phyloP scores from a whole-genome alignment of 768 basidiomycete genomes.

The Suillus brevipes region DNA sequence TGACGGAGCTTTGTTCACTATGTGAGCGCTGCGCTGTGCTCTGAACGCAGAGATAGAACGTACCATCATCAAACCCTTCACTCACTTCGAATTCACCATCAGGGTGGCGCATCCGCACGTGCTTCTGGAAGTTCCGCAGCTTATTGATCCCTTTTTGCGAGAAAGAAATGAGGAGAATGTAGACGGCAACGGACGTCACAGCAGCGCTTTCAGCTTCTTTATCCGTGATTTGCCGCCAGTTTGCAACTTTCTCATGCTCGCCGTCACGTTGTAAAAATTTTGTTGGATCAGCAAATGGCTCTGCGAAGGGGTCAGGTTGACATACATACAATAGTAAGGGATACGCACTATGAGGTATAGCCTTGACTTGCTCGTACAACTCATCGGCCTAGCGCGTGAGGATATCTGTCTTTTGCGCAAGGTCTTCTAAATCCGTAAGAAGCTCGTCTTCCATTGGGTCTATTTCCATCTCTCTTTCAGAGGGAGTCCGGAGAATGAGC shows the following conservation, averaged over 20 bases:
- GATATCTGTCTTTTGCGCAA: constrained; percentile 95
- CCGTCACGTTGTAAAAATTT: constrained; percentile 73
- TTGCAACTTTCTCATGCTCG: constrained; percentile 70
- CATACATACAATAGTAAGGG: constrained; percentile 1
- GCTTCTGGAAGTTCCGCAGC: constrained; percentile 75
- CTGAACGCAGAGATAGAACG: constrained; percentile 8
- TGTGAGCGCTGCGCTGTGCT: constrained; percentile 10
- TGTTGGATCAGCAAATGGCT: constrained; percentile 77
- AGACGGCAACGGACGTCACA: constrained; percentile 83
- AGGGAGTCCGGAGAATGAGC: constrained; percentile 41
- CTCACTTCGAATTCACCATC: constrained; percentile 75
- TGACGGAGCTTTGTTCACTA: constrained; percentile 52
- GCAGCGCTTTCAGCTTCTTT: constrained; percentile 81
- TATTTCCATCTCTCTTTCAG: constrained; percentile 40
- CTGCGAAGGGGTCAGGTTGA: constrained; percentile 36
- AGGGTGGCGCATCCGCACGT: constrained; percentile 76
- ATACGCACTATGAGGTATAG: constrained; percentile 75
- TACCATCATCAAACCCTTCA: constrained; percentile 81
- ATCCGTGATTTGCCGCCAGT: constrained; percentile 68
- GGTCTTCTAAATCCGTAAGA: constrained; percentile 76
- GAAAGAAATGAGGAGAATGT: constrained; percentile 90
- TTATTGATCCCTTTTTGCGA: constrained; percentile 90
- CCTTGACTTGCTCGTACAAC: constrained; percentile 88
- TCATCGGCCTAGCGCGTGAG: constrained; percentile 93
- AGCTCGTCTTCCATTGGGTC: constrained; percentile 82